phyloP scores from a whole-genome alignment of 2,329 filamentous ascomycete species.

The Sporothrix schenckii region DNA sequence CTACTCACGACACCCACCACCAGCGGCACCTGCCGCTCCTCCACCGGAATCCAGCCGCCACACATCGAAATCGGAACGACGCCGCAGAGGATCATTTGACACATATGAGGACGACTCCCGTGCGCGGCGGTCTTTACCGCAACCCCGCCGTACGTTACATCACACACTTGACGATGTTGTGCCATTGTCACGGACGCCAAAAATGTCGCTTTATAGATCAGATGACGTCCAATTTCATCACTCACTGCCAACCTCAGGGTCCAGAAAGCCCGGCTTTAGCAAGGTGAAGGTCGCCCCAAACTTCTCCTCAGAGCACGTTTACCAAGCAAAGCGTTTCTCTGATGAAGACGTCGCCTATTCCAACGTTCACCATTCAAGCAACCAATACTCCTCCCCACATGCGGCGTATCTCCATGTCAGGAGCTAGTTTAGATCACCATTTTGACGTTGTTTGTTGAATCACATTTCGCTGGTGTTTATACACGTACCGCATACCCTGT shows the following conservation, averaged over 20 bases:
- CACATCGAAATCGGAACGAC: slow-evolving; percentile 33
- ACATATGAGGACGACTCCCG: slow-evolving; percentile 31
- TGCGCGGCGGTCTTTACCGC: slow-evolving; percentile 1
- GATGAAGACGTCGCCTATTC: slow-evolving; percentile 36
- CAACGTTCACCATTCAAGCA: slow-evolving; percentile 30
- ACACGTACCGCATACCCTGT: too few relatives aligned
- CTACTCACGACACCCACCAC: slow-evolving; percentile 29
- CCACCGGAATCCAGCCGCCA: slow-evolving; percentile 29
- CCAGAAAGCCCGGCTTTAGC: slow-evolving; percentile 29
- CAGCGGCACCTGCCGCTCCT: slow-evolving; percentile 30
- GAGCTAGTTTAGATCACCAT: not conserved
- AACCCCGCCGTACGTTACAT: slow-evolving; percentile 21
- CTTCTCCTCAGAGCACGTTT: slow-evolving; percentile 34
- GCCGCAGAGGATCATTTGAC: slow-evolving; percentile 35
- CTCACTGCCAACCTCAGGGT: not conserved
- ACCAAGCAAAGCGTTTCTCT: slow-evolving; percentile 35
- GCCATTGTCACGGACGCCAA: slow-evolving; percentile 23
- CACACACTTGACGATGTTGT: slow-evolving; percentile 29
- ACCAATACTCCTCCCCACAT: slow-evolving; percentile 29
- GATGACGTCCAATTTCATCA: slow-evolving; percentile 29
- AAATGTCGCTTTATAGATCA: slow-evolving; percentile 18
- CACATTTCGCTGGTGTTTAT: too few relatives aligned
- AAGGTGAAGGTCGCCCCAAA: slow-evolving; percentile 35
- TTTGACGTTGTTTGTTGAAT: not conserved
- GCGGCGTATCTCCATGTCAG: slow-evolving; percentile 26